Conservation (phyloP, 768 basidiomycete species). For the Leccinum aurantiacum region DNA sequence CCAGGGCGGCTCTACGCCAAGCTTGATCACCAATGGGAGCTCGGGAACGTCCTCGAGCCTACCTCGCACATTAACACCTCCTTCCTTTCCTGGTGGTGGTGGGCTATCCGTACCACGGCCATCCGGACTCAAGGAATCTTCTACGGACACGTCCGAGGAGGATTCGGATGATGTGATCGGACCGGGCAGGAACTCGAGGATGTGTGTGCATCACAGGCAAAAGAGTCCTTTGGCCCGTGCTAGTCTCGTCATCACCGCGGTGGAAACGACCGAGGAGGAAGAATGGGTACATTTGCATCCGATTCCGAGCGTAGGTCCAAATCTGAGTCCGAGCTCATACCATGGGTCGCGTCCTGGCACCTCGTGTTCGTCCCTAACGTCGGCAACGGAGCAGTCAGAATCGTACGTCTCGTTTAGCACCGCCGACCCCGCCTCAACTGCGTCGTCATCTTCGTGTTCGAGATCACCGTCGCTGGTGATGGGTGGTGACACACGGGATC, state of each 20-base stretch:
- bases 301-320: slow-evolving; percentile 1
- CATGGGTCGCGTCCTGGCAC: slow-evolving; percentile 19
- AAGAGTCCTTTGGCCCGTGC: slow-evolving; percentile 9
- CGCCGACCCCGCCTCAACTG: slow-evolving; percentile 13
- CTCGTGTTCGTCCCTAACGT: slow-evolving; percentile 21
- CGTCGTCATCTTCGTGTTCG: slow-evolving; percentile 14
- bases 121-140: slow-evolving; percentile 23
- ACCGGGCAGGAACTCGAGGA: not conserved
- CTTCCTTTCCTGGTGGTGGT: slow-evolving; percentile 9
- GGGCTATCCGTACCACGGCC: slow-evolving; percentile 16
- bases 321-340: not conserved
- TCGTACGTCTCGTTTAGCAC: slow-evolving; percentile 27
- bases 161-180: slow-evolving; percentile 6
- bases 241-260: not conserved
- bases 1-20: slow-evolving; percentile 20
- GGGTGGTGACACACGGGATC: slow-evolving; percentile 1
- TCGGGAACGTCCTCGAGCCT: slow-evolving; percentile 18
- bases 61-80: slow-evolving; percentile 4
- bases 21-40: slow-evolving; percentile 22
- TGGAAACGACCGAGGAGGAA: slow-evolving; percentile 10
- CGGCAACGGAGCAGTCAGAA: slow-evolving; percentile 20
- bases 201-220: slow-evolving; percentile 5
- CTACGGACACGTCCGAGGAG: slow-evolving; percentile 22
- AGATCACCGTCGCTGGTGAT: slow-evolving; percentile 10
- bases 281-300: not conserved